Evolutionary conservation across 139 green algal genomes (phyloP).

Genomic region (Pleodorina starrii): DNA sequence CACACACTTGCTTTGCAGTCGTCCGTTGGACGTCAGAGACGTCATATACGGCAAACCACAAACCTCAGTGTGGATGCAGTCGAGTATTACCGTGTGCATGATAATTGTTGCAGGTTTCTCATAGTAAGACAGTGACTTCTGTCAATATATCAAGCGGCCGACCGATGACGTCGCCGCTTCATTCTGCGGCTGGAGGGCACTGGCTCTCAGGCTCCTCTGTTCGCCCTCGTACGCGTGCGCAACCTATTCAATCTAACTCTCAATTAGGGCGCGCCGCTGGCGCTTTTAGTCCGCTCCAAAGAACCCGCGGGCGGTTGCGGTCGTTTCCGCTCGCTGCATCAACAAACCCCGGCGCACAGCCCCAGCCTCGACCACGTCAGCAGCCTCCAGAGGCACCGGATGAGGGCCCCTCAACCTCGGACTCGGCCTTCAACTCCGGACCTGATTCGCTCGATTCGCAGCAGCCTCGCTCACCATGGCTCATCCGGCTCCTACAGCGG

Average conservation of each 20-base stretch:
- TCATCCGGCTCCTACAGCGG: slow-evolving; percentile 1
- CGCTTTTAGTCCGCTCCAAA: not conserved
- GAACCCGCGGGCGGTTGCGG: not conserved
- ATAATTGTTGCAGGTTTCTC: not conserved
- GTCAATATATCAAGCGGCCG: not conserved
- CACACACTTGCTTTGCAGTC: too few relatives aligned
- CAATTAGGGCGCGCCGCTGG: not conserved
- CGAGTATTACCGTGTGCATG: not conserved
- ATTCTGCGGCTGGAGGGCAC: not conserved
- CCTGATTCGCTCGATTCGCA: slow-evolving; percentile 16
- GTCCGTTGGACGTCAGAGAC: too few relatives aligned
- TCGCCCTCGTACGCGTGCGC: not conserved
- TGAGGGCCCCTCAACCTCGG: slow-evolving; percentile 10
- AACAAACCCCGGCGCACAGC: not conserved
- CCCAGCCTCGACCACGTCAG: not conserved
- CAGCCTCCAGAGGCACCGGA: not conserved
- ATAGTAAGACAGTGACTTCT: not conserved
- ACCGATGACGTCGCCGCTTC: not conserved
- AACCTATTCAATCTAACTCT: not conserved
- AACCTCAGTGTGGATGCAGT: not conserved
- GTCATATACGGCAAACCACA: not conserved
- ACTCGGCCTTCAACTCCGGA: not conserved
- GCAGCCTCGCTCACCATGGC: not conserved
- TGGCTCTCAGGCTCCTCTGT: not conserved
- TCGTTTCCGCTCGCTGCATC: not conserved